Evolutionary conservation across 805 yeast genomes (phyloP), one percentile per base, ranked within the genome.

Genomic region (Candida ulmi): DNA sequence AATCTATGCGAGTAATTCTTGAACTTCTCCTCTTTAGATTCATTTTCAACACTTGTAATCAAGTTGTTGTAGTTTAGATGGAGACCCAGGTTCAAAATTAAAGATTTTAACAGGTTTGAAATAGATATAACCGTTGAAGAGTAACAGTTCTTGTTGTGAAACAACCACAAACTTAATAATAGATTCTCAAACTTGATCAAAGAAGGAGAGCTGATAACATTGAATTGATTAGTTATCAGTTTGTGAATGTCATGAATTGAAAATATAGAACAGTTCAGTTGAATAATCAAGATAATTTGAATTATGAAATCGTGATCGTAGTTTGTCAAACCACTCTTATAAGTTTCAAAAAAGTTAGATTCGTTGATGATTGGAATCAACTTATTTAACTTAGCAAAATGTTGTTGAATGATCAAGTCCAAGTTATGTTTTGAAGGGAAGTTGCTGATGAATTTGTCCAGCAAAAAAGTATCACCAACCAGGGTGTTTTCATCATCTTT

Each of bases 221-320:
- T 47, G 26, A 48, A 35, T 13, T 49, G 42, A 13, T 45, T 44
- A 12, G 47, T 42, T 12, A 55, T 36, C 13, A 55, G 35, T 33
- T 48, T 47, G 33, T 55, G 57, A 19, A 55, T 50, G 23, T 55
- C 58, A 37, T 54, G 55, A 24, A 55, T 46, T n/a, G 50, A 48
- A 38, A 54, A 55, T 12, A 54, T 51, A 3, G 58, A 54, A 27
- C 57, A 50, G 38, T 54, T 54, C 24, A 55, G 40, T 30, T 55
- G 59, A 23, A 54, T 53, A 11, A 55, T 51, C 3, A 76, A 62
- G 63, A 79, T 72, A 42, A 79, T 65, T 18, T 65, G 60, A 41
- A 65, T 62, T 17, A 71, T 42, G 68, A 59, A 48, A 11, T 29
- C 38, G 3, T 35, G 40, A 13, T 16, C 29, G n/a, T 28, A 28